Evolutionary conservation across 2,329 filamentous ascomycete genomes (phyloP).

Genomic region (Esteya vermicola): DNA sequence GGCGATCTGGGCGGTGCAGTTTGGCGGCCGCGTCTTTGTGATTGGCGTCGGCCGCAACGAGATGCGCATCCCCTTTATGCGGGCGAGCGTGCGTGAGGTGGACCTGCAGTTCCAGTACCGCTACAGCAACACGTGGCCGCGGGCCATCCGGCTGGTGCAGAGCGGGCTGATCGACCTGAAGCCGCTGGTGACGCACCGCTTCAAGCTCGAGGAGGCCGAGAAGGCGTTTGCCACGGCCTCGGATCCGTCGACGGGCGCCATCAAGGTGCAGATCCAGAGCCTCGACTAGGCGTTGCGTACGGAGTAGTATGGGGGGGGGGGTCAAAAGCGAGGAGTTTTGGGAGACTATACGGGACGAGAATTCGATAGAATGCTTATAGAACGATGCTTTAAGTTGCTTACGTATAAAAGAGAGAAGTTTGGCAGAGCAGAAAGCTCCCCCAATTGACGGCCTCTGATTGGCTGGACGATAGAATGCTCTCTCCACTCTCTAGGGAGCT

Average conservation of each 20-base stretch:
- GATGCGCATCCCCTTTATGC: slow-evolving; percentile 93
- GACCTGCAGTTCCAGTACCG: slow-evolving; percentile 95
- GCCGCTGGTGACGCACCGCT: slow-evolving; percentile 79
- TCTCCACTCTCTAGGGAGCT: too few species aligned
- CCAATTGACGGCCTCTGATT: slow-evolving; percentile 11
- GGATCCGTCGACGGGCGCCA: slow-evolving; percentile 83
- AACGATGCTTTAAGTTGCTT: too few species aligned
- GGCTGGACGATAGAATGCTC: slow-evolving; percentile 10
- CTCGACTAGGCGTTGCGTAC: slow-evolving; percentile 24
- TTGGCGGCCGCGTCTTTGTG: slow-evolving; percentile 93
- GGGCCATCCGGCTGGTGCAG: slow-evolving; percentile 76
- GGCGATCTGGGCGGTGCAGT: slow-evolving; percentile 82
- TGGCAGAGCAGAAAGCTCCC: slow-evolving; percentile 2
- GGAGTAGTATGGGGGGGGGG: not conserved
- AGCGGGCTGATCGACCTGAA: slow-evolving; percentile 70
- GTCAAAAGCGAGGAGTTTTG: not conserved
- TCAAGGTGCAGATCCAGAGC: slow-evolving; percentile 92
- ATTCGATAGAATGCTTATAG: too few species aligned
- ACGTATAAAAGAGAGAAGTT: too few species aligned
- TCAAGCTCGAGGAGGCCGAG: slow-evolving; percentile 69
- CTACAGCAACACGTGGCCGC: slow-evolving; percentile 92
- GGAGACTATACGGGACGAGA: not conserved
- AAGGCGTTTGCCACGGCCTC: slow-evolving; percentile 83
- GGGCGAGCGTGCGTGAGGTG: slow-evolving; percentile 77
- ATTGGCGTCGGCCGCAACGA: slow-evolving; percentile 93